phyloP scores from a whole-genome alignment of 2,329 filamentous ascomycete genomes.

The Diplodia intermedia region DNA sequence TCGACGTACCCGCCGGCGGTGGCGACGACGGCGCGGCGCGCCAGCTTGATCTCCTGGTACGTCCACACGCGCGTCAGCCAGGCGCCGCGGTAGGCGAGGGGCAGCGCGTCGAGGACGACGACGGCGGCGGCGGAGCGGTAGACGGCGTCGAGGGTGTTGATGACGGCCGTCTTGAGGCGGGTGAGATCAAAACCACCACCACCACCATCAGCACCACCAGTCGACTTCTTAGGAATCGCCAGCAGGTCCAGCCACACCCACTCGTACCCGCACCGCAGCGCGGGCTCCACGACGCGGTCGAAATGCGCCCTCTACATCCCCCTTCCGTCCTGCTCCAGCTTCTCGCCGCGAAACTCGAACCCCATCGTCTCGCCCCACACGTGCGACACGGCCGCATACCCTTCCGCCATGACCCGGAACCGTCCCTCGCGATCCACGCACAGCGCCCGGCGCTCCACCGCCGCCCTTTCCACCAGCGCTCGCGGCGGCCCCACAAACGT shows the following conservation, averaged over 20 bases:
- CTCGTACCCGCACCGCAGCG: background rate
- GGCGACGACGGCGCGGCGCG: background rate
- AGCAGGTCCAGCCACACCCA: background rate
- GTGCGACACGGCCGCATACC: background rate
- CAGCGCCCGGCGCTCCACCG: background rate
- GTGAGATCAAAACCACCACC: background rate
- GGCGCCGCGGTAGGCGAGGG: background rate
- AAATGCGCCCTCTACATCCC: background rate
- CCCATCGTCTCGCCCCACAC: background rate
- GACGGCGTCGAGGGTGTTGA: background rate
- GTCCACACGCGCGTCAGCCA: background rate
- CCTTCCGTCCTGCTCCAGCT: background rate
- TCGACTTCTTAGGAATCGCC: background rate
- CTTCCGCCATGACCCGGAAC: background rate
- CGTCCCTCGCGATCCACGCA: background rate
- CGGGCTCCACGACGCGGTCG: background rate
- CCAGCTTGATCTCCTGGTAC: background rate
- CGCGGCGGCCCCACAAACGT: background rate
- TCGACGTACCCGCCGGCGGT: background rate
- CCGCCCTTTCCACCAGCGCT: background rate
- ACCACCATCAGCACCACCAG: too few relatives aligned
- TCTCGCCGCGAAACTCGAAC: background rate
- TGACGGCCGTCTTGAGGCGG: background rate
- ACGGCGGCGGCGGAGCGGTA: background rate
- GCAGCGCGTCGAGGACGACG: background rate